phyloP scores from a whole-genome alignment of 441 rosid genomes.

The Croton setiger region DNA sequence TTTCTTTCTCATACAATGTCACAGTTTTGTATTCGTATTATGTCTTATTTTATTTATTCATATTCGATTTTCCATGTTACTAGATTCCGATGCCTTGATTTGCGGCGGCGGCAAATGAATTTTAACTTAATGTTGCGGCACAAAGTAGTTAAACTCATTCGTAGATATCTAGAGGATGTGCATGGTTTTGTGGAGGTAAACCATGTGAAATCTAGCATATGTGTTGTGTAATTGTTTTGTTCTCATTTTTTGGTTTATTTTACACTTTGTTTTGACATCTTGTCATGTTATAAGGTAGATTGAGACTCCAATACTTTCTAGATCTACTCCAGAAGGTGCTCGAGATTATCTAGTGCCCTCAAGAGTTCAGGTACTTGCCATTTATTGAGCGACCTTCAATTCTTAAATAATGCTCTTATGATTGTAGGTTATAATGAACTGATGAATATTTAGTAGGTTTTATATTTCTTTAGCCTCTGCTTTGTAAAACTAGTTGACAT shows the following conservation, averaged over 20 bases:
- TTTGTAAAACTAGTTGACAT: neutral
- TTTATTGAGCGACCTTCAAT: conserved; percentile 8
- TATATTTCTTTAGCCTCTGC: neutral
- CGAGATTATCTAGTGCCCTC: conserved; percentile 97
- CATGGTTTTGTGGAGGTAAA: conserved; percentile 87
- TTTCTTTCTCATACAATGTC: neutral
- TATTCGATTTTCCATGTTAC: conserved; percentile 6
- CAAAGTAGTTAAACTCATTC: conserved; percentile 79
- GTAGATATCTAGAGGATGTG: conserved; percentile 78
- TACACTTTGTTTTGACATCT: conserved; percentile 32
- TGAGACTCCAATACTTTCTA: conserved; percentile 95
- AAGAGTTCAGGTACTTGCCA: conserved; percentile 79
- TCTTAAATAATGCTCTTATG: neutral
- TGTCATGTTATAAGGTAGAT: conserved; percentile 65
- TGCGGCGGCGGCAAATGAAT: conserved; percentile 88
- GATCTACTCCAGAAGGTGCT: conserved; percentile 99
- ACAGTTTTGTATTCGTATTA: neutral
- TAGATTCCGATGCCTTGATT: conserved; percentile 90
- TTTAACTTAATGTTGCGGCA: conserved; percentile 78
- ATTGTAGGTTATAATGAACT: neutral
- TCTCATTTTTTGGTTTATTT: conserved; percentile 5
- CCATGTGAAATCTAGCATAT: conserved; percentile 12
- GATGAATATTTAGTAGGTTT: neutral
- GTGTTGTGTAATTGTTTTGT: neutral
- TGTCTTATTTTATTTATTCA: neutral